These are phyloP conservation scores for Nidularia sp. DNA, from an alignment of 768 basidiomycete species.

Conservation along the genomic window DNA sequence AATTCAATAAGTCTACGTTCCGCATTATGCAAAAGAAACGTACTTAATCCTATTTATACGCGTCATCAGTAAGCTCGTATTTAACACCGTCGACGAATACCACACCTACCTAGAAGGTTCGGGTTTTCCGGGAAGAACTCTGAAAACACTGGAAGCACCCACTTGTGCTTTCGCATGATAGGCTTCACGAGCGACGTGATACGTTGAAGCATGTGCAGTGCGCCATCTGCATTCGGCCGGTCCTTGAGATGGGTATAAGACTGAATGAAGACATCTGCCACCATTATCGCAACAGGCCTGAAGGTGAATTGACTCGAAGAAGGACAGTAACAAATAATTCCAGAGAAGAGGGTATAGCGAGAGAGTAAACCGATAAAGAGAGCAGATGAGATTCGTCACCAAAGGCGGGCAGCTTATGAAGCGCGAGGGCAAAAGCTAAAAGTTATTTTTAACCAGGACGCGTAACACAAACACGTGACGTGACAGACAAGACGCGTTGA, in stretches of 20 bases:
- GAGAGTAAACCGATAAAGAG: too few species aligned
- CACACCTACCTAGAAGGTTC: conserved; percentile 64
- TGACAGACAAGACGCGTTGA: too few species aligned
- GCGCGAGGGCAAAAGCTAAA: too few species aligned
- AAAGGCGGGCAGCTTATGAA: too few species aligned
- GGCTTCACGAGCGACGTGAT: conserved; percentile 85
- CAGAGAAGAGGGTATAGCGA: neutral
- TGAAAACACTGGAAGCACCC: conserved; percentile 76
- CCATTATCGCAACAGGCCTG: conserved; percentile 16
- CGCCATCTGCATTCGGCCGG: conserved; percentile 61
- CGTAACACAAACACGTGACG: too few species aligned
- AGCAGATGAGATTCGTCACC: too few species aligned
- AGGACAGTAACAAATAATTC: neutral
- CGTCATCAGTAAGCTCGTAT: conserved; percentile 5
- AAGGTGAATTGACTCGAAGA: neutral
- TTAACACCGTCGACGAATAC: too few species aligned
- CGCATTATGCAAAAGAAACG: conserved; percentile 4
- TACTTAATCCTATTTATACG: conserved; percentile 29
- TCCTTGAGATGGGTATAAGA: conserved; percentile 71
- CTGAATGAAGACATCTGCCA: conserved; percentile 58
- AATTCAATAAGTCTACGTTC: conserved; percentile 2
- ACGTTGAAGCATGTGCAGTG: conserved; percentile 62
- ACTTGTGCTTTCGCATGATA: conserved; percentile 83
- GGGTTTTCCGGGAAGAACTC: conserved; percentile 83
- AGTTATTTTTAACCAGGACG: too few species aligned